Conservation (phyloP, 2,329 filamentous ascomycete species). For the Cadophora sp. region DNA sequence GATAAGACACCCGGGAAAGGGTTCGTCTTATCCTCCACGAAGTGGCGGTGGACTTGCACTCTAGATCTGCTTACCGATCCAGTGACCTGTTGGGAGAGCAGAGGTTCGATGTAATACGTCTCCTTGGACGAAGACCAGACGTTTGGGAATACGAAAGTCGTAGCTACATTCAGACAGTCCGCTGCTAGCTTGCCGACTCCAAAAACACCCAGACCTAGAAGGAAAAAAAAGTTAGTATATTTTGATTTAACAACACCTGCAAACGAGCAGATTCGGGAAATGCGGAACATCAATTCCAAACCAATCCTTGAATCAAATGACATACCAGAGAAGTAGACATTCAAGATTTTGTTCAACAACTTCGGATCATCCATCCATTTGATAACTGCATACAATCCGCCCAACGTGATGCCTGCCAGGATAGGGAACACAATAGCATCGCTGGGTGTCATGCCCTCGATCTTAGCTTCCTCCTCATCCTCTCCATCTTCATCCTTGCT, state of each 20-base stretch:
- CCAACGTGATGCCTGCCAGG: conserved; percentile 74
- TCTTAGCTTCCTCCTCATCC: conserved; percentile 63
- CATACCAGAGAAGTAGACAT: conserved; percentile 75
- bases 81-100: conserved; percentile 40
- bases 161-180: conserved; percentile 70
- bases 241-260: not conserved
- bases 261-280: conserved; percentile 8
- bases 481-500: conserved; percentile 55
- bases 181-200: conserved; percentile 76
- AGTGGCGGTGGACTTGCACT: conserved; percentile 28
- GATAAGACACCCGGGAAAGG: conserved; percentile 52
- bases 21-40: conserved; percentile 43
- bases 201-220: conserved; percentile 76
- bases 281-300: not conserved
- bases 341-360: conserved; percentile 81
- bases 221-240: not conserved
- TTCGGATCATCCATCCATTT: conserved; percentile 85
- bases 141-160: conserved; percentile 75
- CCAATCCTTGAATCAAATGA: not conserved
- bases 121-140: conserved; percentile 64
- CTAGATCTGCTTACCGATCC: conserved; percentile 26
- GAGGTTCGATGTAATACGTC: conserved; percentile 55
- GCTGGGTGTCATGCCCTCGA: conserved; percentile 73
- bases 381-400: conserved; percentile 84
- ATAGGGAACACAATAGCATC: conserved; percentile 89